A percentile compares a stretch with the other conserved stretches of the same genome.
Evolutionary conservation across 768 basidiomycete species (phyloP).

Genomic region (Cystoderma amianthinum): DNA sequence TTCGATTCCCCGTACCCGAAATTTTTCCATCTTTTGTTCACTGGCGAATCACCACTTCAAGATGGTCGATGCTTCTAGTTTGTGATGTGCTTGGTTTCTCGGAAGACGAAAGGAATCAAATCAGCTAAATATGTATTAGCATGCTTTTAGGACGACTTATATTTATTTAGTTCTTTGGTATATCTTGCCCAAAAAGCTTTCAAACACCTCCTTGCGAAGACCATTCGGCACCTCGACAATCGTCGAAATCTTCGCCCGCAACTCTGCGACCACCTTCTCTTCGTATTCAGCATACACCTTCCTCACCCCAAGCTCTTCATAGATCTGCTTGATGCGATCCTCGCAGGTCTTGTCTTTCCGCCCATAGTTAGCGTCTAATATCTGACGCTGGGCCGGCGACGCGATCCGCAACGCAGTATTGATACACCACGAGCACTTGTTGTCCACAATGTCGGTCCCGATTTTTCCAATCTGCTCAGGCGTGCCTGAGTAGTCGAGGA

Average conservation of each 20-base stretch:
- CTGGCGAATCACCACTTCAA: no score
- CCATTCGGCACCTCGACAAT: constrained; percentile 59
- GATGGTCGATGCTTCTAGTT: no score
- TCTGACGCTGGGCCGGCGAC: constrained; percentile 44
- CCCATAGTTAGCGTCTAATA: constrained; percentile 52
- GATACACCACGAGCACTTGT: constrained; percentile 97
- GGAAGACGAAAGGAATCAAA: no score
- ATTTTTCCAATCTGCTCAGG: constrained; percentile 94
- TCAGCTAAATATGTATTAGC: no score
- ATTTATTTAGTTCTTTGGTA: constrained; percentile 54
- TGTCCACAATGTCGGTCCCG: constrained; percentile 96
- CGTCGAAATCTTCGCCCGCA: constrained; percentile 63
- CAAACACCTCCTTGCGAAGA: constrained; percentile 67
- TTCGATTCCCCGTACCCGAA: constrained; percentile 53
- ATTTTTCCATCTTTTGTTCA: no score
- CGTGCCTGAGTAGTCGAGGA: constrained; percentile 85
- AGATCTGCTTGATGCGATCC: constrained; percentile 48
- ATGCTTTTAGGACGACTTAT: no score
- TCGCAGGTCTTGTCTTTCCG: constrained; percentile 47
- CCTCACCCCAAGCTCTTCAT: constrained; percentile 60
- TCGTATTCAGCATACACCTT: constrained; percentile 75
- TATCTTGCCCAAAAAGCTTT: constrained; percentile 85
- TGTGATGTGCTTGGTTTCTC: no score
- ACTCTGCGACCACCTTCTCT: constrained; percentile 54
- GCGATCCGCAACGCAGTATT: constrained; percentile 73